Percentiles rank a stretch among this genome's conserved stretches.
Conservation (phyloP, 495 filamentous ascomycete species). For the Bathelium albidoporum region DNA sequence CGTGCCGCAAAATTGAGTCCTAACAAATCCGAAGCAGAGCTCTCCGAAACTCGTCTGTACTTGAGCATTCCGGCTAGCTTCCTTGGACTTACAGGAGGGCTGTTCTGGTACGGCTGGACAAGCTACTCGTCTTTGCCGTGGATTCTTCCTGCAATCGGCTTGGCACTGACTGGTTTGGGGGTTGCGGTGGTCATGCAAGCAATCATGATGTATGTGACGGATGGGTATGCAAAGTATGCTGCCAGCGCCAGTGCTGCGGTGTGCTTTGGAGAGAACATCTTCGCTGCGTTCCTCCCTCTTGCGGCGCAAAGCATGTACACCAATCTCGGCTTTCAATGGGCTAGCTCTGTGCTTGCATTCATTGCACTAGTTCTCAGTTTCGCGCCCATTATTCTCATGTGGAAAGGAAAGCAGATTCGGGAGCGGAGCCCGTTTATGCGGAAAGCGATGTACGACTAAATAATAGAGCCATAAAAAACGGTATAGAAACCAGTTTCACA, state of each 20-base stretch:
- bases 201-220: conserved; percentile 29
- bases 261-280: conserved; percentile 31
- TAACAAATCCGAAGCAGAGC: neutral
- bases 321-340: conserved; percentile 29
- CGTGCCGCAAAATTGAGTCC: conserved; percentile 19
- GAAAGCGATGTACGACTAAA: neutral
- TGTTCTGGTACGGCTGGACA: conserved; percentile 26
- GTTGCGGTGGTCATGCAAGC: conserved; percentile 24
- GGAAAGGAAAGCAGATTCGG: conserved; percentile 20
- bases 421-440: conserved; percentile 28
- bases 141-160: conserved; percentile 21
- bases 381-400: conserved; percentile 26
- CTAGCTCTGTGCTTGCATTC: conserved; percentile 26
- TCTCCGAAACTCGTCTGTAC: conserved; percentile 26
- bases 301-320: conserved; percentile 28
- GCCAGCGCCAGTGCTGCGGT: conserved; percentile 31
- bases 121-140: conserved; percentile 17
- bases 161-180: conserved; percentile 21
- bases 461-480: no score
- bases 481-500: no score
- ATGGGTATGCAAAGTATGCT: conserved; percentile 33
- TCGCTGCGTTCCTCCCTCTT: conserved; percentile 31
- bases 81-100: conserved; percentile 20
- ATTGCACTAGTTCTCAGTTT: conserved; percentile 28
- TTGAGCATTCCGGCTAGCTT: conserved; percentile 18